Evolutionary conservation across 2,329 filamentous ascomycete genomes (phyloP).

Genomic region (Phialophora verrucosa): DNA sequence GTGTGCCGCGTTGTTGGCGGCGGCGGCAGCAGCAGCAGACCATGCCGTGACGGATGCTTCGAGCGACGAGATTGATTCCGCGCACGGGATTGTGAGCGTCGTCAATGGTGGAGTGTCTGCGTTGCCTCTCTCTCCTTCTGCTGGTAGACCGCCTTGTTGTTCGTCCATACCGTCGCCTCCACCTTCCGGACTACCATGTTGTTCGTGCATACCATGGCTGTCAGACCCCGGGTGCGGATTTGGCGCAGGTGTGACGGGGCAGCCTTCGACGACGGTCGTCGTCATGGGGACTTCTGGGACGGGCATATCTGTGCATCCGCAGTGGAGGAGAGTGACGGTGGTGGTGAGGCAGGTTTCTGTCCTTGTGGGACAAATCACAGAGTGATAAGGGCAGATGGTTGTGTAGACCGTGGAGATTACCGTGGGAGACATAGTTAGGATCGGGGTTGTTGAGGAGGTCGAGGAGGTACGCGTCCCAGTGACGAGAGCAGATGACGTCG

Average conservation of each 20-base stretch:
- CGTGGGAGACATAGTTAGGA: slow-evolving; percentile 21
- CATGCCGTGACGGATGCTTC: slow-evolving; percentile 14
- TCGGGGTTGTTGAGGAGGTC: slow-evolving; percentile 2
- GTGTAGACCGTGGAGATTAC: slow-evolving; percentile 35
- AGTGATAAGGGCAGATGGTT: slow-evolving; percentile 28
- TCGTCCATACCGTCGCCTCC: not conserved
- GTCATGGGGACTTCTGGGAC: slow-evolving; percentile 33
- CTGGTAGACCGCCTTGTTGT: not conserved
- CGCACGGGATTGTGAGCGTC: slow-evolving; percentile 32
- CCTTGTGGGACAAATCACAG: slow-evolving; percentile 17
- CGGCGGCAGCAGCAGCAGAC: slow-evolving; percentile 11
- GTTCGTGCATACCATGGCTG: not conserved
- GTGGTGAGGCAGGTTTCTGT: slow-evolving; percentile 29
- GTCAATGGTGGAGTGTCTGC: slow-evolving; percentile 11
- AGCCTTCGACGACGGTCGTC: slow-evolving; percentile 23
- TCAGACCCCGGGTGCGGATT: not conserved
- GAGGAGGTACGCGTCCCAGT: not conserved
- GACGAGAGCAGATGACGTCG: not conserved
- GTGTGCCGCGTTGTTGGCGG: not conserved
- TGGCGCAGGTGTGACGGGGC: not conserved
- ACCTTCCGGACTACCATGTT: not conserved
- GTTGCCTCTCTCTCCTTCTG: not conserved
- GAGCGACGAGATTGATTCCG: slow-evolving; percentile 23
- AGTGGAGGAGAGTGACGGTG: slow-evolving; percentile 32
- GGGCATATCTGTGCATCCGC: slow-evolving; percentile 34